Base-by-base conservation (phyloP, 2,329 filamentous ascomycete genomes). In the Paramyrothecium roridum region DNA sequence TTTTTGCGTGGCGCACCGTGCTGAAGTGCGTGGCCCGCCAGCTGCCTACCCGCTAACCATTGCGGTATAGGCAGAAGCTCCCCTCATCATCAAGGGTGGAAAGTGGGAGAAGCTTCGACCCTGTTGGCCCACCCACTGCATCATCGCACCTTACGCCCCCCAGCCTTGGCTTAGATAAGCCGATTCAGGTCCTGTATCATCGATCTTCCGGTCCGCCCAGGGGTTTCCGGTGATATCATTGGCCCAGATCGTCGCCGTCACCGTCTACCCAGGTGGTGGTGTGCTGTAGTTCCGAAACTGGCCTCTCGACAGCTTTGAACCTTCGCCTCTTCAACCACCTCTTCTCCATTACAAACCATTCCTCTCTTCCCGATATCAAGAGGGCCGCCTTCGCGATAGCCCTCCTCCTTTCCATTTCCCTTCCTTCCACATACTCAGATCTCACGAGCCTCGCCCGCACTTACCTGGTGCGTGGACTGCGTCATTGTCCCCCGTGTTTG, bases 131-230 rank as follows among this genome's bases (percentile, higher is more conserved):
- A 56, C 53, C 53, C 60, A 59, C 58, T 59, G 56, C 53, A 52
- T 48, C 53, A 52, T 51, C 37, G 34, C 49, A 34, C 40, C 26
- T 30, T 30, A 10, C 46, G 46, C 52, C 23, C n/a, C 54, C 54
- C 52, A 55, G 63, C 6, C 26, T 30, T 30, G 26, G 26, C 62
- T 67, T 60, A 65, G 63, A 61, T 66, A 64, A 66, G 60, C 63
- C 53, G 47, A 20, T 46, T 52, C 45, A 48, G 51, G 50, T 17
- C 34, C 47, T 61, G 72, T 59, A 71, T 62, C 61, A 73, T 68
- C 54, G 60, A 72, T 75, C 55, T 69, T 74, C 72, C 72, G 72
- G 54, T 58, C 67, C 69, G 62, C 50, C 45, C 47, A 60, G 64
- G 57, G 62, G 61, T 60, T 56, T 61, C 7, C 51, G 56, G 63